These are phyloP conservation scores for Hygrophila difformis DNA, from an alignment of 257 asterid species.

Conservation along the genomic window DNA sequence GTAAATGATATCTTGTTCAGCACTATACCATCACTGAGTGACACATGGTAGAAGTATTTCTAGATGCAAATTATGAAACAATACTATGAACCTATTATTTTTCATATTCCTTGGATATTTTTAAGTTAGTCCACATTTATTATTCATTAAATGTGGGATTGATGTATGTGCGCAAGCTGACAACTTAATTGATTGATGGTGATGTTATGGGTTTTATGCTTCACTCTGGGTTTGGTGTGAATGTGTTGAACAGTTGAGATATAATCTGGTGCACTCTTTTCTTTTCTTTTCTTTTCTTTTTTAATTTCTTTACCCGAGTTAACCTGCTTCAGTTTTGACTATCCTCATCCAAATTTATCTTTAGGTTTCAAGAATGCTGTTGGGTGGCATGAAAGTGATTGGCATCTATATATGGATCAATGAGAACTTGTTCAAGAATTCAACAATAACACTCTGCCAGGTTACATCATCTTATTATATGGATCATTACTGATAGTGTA, in stretches of 20 bases:
- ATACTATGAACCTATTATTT: neutral
- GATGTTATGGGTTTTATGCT: conserved; percentile 6
- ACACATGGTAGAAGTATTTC: neutral
- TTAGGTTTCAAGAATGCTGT: conserved; percentile 86
- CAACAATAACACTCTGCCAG: conserved; percentile 75
- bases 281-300: too few relatives aligned
- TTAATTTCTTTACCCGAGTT: too few relatives aligned
- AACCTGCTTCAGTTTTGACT: conserved; percentile 11
- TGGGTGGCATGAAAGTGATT: conserved; percentile 87
- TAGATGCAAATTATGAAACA: neutral
- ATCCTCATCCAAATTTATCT: conserved; percentile 9
- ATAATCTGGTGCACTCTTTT: too few relatives aligned
- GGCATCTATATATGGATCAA: conserved; percentile 82
- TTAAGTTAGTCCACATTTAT: neutral
- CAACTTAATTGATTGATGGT: conserved; percentile 9
- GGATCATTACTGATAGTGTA: neutral
- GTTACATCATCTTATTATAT: conserved; percentile 33
- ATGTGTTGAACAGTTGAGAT: too few relatives aligned
- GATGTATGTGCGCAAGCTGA: conserved; percentile 4
- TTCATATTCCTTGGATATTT: neutral
- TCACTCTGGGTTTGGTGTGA: conserved; percentile 4
- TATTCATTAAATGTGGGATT: neutral
- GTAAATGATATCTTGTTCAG: too few relatives aligned
- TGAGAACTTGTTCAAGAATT: conserved; percentile 79
- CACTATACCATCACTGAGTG: neutral